Conservation (phyloP, 495 filamentous ascomycete species). For the Hypoxylon subgilvum region DNA sequence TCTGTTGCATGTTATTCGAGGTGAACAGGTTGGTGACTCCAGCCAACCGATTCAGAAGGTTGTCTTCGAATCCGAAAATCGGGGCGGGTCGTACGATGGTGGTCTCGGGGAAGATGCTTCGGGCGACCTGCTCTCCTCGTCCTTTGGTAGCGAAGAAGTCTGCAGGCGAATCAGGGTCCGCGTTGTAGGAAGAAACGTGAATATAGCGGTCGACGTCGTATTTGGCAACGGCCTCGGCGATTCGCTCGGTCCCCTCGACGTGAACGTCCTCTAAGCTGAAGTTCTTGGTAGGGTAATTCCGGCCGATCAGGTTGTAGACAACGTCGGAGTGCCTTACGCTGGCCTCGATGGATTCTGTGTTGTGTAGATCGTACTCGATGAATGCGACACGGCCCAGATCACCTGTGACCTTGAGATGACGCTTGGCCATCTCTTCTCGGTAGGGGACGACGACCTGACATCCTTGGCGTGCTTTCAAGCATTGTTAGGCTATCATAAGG, state of each 20-base stretch:
- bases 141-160: conserved; percentile 92
- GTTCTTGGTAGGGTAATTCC: conserved; percentile 97
- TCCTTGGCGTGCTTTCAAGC: conserved; percentile 77
- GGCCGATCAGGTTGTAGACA: conserved; percentile 93
- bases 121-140: conserved; percentile 79
- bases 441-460: conserved; percentile 92
- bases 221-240: conserved; percentile 94
- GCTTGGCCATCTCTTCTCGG: conserved; percentile 96
- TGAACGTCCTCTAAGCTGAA: conserved; percentile 92
- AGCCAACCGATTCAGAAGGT: conserved; percentile 85
- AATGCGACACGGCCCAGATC: conserved; percentile 90
- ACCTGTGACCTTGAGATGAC: conserved; percentile 92
- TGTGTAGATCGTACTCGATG: conserved; percentile 92
- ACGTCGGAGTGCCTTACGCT: conserved; percentile 95
- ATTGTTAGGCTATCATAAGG: conserved; percentile 31
- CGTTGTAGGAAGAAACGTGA: conserved; percentile 95
- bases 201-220: conserved; percentile 98
- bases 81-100: conserved; percentile 96
- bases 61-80: conserved; percentile 93
- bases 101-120: conserved; percentile 94
- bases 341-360: conserved; percentile 95
- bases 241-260: conserved; percentile 91
- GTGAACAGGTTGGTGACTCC: conserved; percentile 79
- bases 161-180: conserved; percentile 76
- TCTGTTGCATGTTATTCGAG: conserved; percentile 89